Evolutionary conservation across 768 basidiomycete species (phyloP).

Genomic region (Obba rivulosa): DNA sequence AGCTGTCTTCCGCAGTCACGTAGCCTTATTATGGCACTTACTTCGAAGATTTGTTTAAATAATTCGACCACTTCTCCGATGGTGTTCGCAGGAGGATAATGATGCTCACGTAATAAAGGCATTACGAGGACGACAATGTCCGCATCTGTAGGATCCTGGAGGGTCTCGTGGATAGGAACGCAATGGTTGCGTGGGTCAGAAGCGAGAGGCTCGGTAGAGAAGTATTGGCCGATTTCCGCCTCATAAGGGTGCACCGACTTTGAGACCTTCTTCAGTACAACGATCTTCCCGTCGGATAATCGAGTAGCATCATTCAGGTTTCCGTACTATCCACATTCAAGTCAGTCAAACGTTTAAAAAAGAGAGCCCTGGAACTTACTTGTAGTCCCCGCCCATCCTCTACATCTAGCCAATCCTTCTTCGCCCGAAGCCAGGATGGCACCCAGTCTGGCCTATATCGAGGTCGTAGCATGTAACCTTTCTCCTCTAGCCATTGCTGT

Average conservation of each 20-base stretch:
- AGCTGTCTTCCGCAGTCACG: neutral
- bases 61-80: conserved; percentile 31
- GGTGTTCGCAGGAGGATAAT: conserved; percentile 27
- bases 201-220: conserved; percentile 16
- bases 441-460: neutral
- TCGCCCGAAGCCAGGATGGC: conserved; percentile 19
- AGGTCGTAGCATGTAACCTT: conserved; percentile 3
- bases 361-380: too few species aligned
- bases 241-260: conserved; percentile 16
- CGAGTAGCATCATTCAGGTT: conserved; percentile 17
- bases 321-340: neutral
- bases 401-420: neutral
- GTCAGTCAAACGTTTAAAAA: too few species aligned
- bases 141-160: conserved; percentile 6
- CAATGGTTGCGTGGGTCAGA: conserved; percentile 22
- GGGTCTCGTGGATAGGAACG: conserved; percentile 16
- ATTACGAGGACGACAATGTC: conserved; percentile 24
- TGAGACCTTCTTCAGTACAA: conserved; percentile 14
- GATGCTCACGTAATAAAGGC: conserved; percentile 24
- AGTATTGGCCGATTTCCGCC: conserved; percentile 16
- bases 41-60: conserved; percentile 30
- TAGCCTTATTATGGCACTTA: conserved; percentile 1
- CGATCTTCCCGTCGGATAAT: conserved; percentile 12
- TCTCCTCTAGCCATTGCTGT: conserved; percentile 8
- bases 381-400: conserved; percentile 4